These are phyloP conservation scores for Pythium vanterpoolii DNA, from an alignment of 352 stramenopile genomes.

Conservation along the genomic window DNA sequence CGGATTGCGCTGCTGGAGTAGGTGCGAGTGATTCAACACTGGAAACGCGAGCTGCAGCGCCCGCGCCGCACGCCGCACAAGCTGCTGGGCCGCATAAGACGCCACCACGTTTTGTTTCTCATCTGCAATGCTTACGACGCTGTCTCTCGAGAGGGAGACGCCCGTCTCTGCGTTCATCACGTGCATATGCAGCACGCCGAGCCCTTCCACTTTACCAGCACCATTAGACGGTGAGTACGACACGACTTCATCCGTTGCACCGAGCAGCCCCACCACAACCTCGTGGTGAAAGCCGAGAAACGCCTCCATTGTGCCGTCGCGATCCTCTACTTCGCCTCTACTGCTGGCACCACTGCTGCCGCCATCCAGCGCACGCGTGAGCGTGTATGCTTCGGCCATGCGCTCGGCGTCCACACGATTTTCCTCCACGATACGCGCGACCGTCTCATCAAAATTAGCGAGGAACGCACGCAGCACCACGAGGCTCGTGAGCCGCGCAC, in stretches of 20 bases:
- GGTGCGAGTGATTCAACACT: conserved; percentile 19
- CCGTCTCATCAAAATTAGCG: conserved; percentile 20
- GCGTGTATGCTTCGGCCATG: conserved; percentile 52
- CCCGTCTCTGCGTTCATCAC: conserved; percentile 9
- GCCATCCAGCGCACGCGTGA: conserved; percentile 35
- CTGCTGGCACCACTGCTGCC: neutral
- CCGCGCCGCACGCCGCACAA: conserved; percentile 23
- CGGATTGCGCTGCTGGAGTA: conserved; percentile 7
- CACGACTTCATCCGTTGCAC: neutral
- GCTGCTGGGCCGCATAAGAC: conserved; percentile 14
- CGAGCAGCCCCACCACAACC: conserved; percentile 35
- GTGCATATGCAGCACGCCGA: neutral
- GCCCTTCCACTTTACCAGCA: neutral
- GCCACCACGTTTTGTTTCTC: neutral
- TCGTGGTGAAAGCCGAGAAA: conserved; percentile 42
- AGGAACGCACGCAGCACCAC: conserved; percentile 46
- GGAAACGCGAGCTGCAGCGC: conserved; percentile 31
- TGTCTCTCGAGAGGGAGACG: neutral
- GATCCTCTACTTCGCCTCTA: neutral
- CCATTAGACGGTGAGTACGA: neutral
- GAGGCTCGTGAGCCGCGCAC: conserved; percentile 36
- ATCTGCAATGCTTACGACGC: neutral
- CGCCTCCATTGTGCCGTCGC: conserved; percentile 29
- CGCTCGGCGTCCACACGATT: conserved; percentile 27
- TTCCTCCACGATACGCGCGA: conserved; percentile 29